These are phyloP conservation scores for Podaxis sp. DNA, from an alignment of 768 basidiomycete genomes.

Conservation along the genomic window DNA sequence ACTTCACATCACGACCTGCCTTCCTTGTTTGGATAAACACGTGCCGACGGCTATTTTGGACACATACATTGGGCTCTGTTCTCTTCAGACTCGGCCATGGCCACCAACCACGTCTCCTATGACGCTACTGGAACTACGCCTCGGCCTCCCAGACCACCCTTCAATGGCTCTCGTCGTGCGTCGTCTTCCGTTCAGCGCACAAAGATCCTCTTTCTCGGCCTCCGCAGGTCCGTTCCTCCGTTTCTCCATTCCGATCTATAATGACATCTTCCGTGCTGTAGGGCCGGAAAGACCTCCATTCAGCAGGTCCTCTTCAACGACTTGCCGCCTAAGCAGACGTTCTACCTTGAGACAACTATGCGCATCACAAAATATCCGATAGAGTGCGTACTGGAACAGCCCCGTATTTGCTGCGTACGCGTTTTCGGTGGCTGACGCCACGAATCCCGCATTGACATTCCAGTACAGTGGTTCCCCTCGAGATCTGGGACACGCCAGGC, in stretches of 20 bases:
- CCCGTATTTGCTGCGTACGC: conserved; percentile 8
- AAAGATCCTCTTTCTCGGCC: conserved; percentile 72
- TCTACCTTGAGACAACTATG: conserved; percentile 88
- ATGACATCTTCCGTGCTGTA: conserved; percentile 28
- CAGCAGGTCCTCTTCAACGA: conserved; percentile 90
- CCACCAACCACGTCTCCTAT: conserved; percentile 27
- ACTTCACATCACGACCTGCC: too few relatives aligned
- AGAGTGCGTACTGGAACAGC: conserved; percentile 58
- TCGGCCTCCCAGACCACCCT: conserved; percentile 23
- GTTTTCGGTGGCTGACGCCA: conserved; percentile 14
- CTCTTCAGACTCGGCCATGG: conserved; percentile 11
- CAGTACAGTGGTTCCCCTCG: conserved; percentile 89
- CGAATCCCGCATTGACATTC: conserved; percentile 15
- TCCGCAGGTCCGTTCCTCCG: conserved; percentile 52
- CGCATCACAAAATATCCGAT: conserved; percentile 71
- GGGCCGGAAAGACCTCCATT: conserved; percentile 92
- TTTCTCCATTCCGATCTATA: conserved; percentile 1
- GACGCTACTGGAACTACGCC: conserved; percentile 31
- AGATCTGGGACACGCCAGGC: conserved; percentile 95
- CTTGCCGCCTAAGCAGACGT: conserved; percentile 78
- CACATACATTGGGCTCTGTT: background rate
- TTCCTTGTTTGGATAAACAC: background rate
- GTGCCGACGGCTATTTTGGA: conserved; percentile 13
- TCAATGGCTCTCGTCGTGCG: conserved; percentile 29
- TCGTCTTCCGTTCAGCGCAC: conserved; percentile 43